Base-by-base conservation (phyloP, 352 stramenopile genomes). In the Phytophthora niederhauseri region DNA sequence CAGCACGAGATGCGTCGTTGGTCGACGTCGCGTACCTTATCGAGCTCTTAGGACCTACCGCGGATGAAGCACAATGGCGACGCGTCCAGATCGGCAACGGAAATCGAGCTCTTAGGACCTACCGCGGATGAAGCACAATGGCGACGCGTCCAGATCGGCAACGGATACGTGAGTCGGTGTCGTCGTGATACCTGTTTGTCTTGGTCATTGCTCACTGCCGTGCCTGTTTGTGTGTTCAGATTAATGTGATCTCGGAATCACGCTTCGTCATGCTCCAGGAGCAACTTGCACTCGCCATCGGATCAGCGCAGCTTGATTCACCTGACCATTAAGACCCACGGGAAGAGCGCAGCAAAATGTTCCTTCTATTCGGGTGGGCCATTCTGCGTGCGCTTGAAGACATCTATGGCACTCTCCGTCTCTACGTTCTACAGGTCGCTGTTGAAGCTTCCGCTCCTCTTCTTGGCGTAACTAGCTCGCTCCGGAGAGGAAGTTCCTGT, bases 131-230 rank as follows among this genome's bases (percentile, higher is more conserved):
- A 76, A 41, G 30, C 5, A 5, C 64, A 72, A 14, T 62, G 55
- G 56, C 65, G 76, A 22, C 66, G 69, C 7, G 64, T 87, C 9
- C 81, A 84, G 45, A 72, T 89, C 26, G 61, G 81, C 62, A 84
- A 89, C 28, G 81, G 79, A 66, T 89, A 85, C 41, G 81, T 89
- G 49, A 46, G 77, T 78, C 20, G 28, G 11, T 43, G n/a, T 46
- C 30, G 34, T 6, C 28, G 6, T 4, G 19, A 14, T 46, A 60
- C 51, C 30, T 54, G 6, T 48, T 38, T 26, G 4, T 6, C n/a
- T 50, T 66, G 9, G 36, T 69, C 24, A 68, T n/a, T 51, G 12
- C 30, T 51, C 12, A 53, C 6, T 38, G 22, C 22, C 22, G 22
- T 26, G 22, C 22, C 22, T 26, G 22, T 26, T 26, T 64, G 26